Evolutionary conservation across 345 rosid species (phyloP).

Genomic region (Odontarrhena argentea): DNA sequence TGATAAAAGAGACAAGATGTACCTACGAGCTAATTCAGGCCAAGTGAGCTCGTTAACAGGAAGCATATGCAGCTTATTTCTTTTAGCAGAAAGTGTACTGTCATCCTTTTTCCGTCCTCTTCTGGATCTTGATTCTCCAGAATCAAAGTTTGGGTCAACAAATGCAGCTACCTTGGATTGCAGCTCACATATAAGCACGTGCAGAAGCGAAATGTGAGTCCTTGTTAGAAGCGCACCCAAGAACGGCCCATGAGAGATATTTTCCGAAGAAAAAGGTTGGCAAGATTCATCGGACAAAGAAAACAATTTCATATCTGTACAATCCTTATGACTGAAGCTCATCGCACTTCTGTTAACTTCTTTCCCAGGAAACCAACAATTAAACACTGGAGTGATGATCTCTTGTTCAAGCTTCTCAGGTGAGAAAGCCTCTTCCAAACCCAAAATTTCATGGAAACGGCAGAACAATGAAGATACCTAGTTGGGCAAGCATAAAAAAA

Average conservation of each 20-base stretch:
- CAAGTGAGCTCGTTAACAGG: slow-evolving; percentile 90
- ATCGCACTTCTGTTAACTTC: slow-evolving; percentile 44
- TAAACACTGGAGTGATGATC: slow-evolving; percentile 64
- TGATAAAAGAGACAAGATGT: slow-evolving; percentile 69
- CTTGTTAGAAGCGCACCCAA: slow-evolving; percentile 59
- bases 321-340: slow-evolving; percentile 40
- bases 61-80: slow-evolving; percentile 69
- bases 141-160: slow-evolving; percentile 88
- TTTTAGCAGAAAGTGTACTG: slow-evolving; percentile 55
- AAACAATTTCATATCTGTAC: slow-evolving; percentile 34
- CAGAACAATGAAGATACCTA: slow-evolving; percentile 81
- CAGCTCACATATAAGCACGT: slow-evolving; percentile 76
- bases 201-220: slow-evolving; percentile 67
- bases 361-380: slow-evolving; percentile 42
- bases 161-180: slow-evolving; percentile 89
- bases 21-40: slow-evolving; percentile 96
- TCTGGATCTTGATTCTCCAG: slow-evolving; percentile 76
- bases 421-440: slow-evolving; percentile 58
- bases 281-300: slow-evolving; percentile 44
- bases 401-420: slow-evolving; percentile 75
- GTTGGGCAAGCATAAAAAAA: slow-evolving; percentile 33
- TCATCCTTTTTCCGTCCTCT: slow-evolving; percentile 92
- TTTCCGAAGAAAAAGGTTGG: slow-evolving; percentile 36
- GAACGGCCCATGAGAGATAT: slow-evolving; percentile 44
- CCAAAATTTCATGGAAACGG: slow-evolving; percentile 79